These are phyloP conservation scores for Pleurostoma richardsiae DNA, from an alignment of 2,329 filamentous ascomycete species.

Conservation along the genomic window DNA sequence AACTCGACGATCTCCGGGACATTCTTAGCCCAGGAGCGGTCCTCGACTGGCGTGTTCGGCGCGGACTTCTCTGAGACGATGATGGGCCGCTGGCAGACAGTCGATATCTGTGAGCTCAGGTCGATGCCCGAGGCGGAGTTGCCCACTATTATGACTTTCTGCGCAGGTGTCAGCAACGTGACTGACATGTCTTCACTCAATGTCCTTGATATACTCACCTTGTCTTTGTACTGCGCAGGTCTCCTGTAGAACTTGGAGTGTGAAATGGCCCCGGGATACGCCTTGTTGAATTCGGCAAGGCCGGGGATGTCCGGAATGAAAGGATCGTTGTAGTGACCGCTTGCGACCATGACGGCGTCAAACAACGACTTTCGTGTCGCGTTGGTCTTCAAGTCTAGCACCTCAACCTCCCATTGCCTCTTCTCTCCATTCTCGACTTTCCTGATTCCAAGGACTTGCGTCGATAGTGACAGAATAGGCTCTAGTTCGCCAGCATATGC, in stretches of 20 bases:
- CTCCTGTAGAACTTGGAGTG: conserved; percentile 67
- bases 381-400: conserved; percentile 20
- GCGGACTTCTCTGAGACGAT: conserved; percentile 46
- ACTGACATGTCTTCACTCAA: too few relatives aligned
- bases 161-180: conserved; percentile 15
- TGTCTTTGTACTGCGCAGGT: conserved; percentile 21
- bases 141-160: conserved; percentile 63
- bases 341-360: conserved; percentile 59
- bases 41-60: conserved; percentile 15
- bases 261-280: conserved; percentile 43
- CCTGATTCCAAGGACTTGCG: conserved; percentile 49
- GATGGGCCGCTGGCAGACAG: conserved; percentile 47
- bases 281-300: conserved; percentile 43
- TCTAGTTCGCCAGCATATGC: conserved; percentile 57
- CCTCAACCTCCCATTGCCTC: conserved; percentile 43
- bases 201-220: conserved; percentile 13
- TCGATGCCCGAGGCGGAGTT: conserved; percentile 69
- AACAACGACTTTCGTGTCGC: conserved; percentile 30
- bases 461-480: conserved; percentile 53
- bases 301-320: conserved; percentile 53
- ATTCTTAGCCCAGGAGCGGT: conserved; percentile 21
- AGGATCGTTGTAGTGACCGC: conserved; percentile 58
- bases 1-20: conserved; percentile 42
- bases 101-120: conserved; percentile 59
- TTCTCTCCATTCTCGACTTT: conserved; percentile 15